phyloP scores from a whole-genome alignment of 2,329 filamentous ascomycete genomes.

The Colletotrichum endophyticum region DNA sequence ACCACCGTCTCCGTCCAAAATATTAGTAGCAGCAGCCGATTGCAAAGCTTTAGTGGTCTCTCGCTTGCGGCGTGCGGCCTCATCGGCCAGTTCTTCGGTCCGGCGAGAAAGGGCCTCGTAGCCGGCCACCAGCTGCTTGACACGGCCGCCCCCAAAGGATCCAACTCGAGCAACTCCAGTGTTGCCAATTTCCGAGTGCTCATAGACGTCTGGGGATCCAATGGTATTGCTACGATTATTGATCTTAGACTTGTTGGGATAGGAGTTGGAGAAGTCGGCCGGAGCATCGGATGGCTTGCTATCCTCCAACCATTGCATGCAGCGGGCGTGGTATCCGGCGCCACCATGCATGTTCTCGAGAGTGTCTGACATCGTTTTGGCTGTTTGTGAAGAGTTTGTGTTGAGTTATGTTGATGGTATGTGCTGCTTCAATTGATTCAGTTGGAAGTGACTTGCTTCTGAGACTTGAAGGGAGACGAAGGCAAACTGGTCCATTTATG shows the following conservation, averaged over 20 bases:
- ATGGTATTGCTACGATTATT: background rate
- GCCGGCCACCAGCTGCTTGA: background rate
- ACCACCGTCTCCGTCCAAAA: background rate
- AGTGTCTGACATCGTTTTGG: background rate
- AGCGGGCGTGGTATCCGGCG: background rate
- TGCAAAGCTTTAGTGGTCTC: background rate
- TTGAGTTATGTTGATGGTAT: background rate
- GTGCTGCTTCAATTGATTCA: background rate
- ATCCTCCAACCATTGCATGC: background rate
- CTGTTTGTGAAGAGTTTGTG: background rate
- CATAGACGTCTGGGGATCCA: background rate
- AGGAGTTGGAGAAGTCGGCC: background rate
- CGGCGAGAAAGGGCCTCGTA: background rate
- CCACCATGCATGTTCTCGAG: background rate
- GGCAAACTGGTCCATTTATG: background rate
- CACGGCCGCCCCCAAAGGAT: background rate
- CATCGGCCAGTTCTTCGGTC: background rate
- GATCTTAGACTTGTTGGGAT: background rate
- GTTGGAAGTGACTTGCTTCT: background rate
- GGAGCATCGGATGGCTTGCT: background rate
- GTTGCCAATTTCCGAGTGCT: background rate
- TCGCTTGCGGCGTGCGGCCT: background rate
- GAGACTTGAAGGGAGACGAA: background rate
- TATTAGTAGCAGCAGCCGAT: background rate
- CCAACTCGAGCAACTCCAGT: background rate